A percentile compares a stretch with the other conserved stretches of the same genome.
These are phyloP conservation scores for Rhodotorula sp. DNA, from an alignment of 1,284 basidiomycete genomes.

Conservation along the genomic window DNA sequence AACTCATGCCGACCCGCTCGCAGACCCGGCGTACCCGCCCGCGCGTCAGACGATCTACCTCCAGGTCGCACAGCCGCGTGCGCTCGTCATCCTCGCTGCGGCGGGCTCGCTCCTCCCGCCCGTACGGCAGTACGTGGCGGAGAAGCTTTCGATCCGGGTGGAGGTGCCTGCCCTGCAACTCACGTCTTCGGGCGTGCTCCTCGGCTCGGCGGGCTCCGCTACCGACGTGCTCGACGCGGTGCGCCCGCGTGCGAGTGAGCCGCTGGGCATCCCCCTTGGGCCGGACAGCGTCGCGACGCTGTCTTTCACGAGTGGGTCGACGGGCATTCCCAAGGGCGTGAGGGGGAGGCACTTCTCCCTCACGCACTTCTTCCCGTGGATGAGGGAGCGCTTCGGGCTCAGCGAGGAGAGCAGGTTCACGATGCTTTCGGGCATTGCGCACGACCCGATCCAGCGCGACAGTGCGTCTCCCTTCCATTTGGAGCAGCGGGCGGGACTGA, in stretches of 20 bases:
- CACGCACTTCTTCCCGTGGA: constrained; percentile 99
- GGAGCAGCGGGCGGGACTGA: not conserved
- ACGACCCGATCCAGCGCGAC: constrained; percentile 98
- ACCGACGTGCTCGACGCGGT: constrained; percentile 57
- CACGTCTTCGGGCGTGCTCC: constrained; percentile 63
- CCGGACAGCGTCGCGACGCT: constrained; percentile 95
- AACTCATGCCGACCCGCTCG: not conserved
- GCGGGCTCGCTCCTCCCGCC: constrained; percentile 79
- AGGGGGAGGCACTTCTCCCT: constrained; percentile 91
- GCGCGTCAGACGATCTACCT: constrained; percentile 95
- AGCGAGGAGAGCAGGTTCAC: constrained; percentile 82
- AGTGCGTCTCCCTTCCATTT: constrained; percentile 63
- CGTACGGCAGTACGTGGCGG: constrained; percentile 81
- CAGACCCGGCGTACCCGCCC: constrained; percentile 95
- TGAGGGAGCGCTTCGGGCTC: constrained; percentile 85
- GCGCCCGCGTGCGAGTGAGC: constrained; percentile 56
- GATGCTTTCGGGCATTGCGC: constrained; percentile 98
- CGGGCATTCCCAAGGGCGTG: constrained; percentile 97
- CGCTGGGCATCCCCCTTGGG: constrained; percentile 81
- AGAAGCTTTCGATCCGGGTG: constrained; percentile 82
- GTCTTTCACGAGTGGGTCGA: constrained; percentile 96
- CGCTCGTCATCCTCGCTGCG: constrained; percentile 85
- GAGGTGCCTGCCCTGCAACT: constrained; percentile 90
- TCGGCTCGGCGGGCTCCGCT: constrained; percentile 61
- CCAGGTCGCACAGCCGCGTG: constrained; percentile 90